These are phyloP conservation scores for Pseudogymnoascus sp. DNA, from an alignment of 2,329 filamentous ascomycete genomes.

Conservation along the genomic window DNA sequence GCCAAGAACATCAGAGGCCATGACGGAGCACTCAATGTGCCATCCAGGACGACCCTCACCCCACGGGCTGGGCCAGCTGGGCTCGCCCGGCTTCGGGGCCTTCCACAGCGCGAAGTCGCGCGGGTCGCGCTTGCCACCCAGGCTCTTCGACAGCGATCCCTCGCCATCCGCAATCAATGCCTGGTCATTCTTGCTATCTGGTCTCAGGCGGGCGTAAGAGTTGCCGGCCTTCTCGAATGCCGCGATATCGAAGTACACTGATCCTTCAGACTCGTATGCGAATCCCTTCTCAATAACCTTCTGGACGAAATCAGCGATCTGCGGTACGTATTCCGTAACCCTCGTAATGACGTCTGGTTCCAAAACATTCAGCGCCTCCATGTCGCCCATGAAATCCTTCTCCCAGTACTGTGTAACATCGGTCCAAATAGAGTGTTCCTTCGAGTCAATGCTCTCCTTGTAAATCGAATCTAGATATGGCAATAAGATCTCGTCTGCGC, in stretches of 20 bases:
- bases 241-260: conserved; percentile 88
- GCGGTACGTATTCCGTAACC: conserved; percentile 85
- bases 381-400: conserved; percentile 79
- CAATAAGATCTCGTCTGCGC: conserved; percentile 61
- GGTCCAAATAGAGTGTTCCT: conserved; percentile 70
- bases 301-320: conserved; percentile 81
- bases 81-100: conserved; percentile 83
- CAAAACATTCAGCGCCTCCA: conserved; percentile 78
- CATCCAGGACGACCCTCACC: conserved; percentile 83
- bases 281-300: conserved; percentile 79
- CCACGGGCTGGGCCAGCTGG: conserved; percentile 84
- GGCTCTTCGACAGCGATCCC: conserved; percentile 63
- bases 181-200: conserved; percentile 78
- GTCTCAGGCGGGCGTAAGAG: conserved; percentile 76
- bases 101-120: conserved; percentile 95
- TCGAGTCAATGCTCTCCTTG: conserved; percentile 55
- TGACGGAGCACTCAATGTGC: conserved; percentile 96
- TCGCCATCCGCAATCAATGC: conserved; percentile 83
- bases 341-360: conserved; percentile 75
- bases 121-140: conserved; percentile 62
- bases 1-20: conserved; percentile 86
- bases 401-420: conserved; percentile 82
- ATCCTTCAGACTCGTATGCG: conserved; percentile 74
- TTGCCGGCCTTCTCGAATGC: conserved; percentile 81
- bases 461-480: conserved; percentile 73